A percentile compares a stretch with the other conserved stretches of the same genome.
Evolutionary conservation across 2,329 filamentous ascomycete species (phyloP).

Genomic region (Neonectria hederae): DNA sequence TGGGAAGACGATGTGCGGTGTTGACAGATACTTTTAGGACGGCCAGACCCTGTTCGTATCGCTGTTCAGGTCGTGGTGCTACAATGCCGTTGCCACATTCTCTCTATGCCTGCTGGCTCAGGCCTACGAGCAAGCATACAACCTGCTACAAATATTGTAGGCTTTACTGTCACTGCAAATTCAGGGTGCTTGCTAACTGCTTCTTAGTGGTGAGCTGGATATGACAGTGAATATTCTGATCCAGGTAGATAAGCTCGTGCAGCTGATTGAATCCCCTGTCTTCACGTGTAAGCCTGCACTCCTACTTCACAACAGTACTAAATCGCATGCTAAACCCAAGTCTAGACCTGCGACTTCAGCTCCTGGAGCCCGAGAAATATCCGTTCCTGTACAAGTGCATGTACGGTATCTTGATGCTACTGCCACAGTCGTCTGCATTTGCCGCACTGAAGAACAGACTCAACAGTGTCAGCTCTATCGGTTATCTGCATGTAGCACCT

Average conservation of each 20-base stretch:
- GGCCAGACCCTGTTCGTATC: conserved; percentile 96
- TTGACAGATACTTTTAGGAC: conserved; percentile 65
- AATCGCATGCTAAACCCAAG: not conserved
- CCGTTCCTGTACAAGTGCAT: conserved; percentile 97
- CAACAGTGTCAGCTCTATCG: conserved; percentile 97
- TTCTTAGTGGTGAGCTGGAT: conserved; percentile 85
- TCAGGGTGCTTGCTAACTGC: not conserved
- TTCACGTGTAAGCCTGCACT: conserved; percentile 83
- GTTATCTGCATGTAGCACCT: conserved; percentile 85
- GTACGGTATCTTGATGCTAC: conserved; percentile 94
- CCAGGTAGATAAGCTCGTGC: conserved; percentile 97
- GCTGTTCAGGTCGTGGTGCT: conserved; percentile 96
- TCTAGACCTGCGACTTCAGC: conserved; percentile 88
- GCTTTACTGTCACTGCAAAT: conserved; percentile 37
- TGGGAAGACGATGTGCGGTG: not conserved
- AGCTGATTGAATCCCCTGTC: conserved; percentile 94
- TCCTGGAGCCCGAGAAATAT: conserved; percentile 94
- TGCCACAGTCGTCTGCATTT: conserved; percentile 98
- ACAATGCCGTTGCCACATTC: conserved; percentile 97
- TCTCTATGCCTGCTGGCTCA: conserved; percentile 94
- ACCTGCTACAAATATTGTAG: conserved; percentile 93
- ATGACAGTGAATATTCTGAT: conserved; percentile 99
- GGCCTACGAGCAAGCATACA: conserved; percentile 97
- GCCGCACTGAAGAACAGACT: conserved; percentile 95
- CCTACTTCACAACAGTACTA: not conserved